phyloP scores from a whole-genome alignment of 768 basidiomycete genomes.

The Pulveroboletus sp. region DNA sequence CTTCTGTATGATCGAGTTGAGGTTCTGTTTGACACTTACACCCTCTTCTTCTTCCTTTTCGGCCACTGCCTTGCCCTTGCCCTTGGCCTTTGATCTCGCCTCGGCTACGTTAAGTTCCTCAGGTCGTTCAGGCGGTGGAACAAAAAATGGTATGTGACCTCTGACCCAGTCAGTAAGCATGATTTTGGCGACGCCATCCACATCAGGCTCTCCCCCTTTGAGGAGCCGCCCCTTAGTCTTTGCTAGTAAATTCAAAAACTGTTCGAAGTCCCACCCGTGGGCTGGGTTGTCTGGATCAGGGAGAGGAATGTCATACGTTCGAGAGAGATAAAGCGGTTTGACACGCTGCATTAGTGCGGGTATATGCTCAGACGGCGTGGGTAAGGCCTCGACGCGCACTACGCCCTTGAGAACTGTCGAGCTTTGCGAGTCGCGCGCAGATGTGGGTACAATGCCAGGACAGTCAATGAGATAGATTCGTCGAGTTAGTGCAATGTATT shows the following conservation, averaged over 20 bases:
- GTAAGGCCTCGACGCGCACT: slow-evolving; percentile 89
- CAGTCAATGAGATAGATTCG: slow-evolving; percentile 99
- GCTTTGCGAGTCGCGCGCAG: slow-evolving; percentile 85
- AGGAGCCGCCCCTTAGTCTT: slow-evolving; percentile 87
- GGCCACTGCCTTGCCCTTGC: slow-evolving; percentile 41
- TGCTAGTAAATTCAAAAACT: slow-evolving; percentile 79
- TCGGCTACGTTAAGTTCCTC: slow-evolving; percentile 65
- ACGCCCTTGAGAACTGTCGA: slow-evolving; percentile 95
- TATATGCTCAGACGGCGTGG: slow-evolving; percentile 90
- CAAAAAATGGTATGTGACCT: slow-evolving; percentile 96
- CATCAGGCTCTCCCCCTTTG: slow-evolving; percentile 92
- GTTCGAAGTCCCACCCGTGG: slow-evolving; percentile 64
- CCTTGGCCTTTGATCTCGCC: slow-evolving; percentile 42
- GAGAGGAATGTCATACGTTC: slow-evolving; percentile 71
- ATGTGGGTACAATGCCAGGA: slow-evolving; percentile 95
- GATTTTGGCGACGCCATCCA: slow-evolving; percentile 91
- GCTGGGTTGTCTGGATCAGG: slow-evolving; percentile 51
- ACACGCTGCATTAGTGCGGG: slow-evolving; percentile 83
- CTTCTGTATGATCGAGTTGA: slow-evolving; percentile 85
- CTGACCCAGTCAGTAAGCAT: slow-evolving; percentile 95
- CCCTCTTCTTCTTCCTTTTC: slow-evolving; percentile 35
- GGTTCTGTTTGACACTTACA: slow-evolving; percentile 76
- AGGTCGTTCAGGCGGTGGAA: slow-evolving; percentile 80
- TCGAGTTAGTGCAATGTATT: slow-evolving; percentile 96
- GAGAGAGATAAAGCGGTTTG: slow-evolving; percentile 87